Percentiles rank a stretch among this genome's conserved stretches.
Evolutionary conservation across 2,329 filamentous ascomycete species (phyloP).

Genomic region (Penicillium sp.): DNA sequence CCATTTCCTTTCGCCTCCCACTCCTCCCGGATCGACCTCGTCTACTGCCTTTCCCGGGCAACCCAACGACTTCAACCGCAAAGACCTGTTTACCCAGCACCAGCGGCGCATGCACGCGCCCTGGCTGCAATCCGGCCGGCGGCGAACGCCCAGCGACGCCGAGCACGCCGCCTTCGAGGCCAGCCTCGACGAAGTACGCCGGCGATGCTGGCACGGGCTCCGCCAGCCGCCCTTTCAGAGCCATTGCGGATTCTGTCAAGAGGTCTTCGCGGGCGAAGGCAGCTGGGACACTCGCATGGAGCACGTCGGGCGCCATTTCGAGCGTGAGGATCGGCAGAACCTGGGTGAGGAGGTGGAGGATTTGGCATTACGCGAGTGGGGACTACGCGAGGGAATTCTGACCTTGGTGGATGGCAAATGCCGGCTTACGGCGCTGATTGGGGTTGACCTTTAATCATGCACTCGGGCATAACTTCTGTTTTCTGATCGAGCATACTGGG

Average conservation of each 20-base stretch:
- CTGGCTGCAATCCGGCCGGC: constrained; percentile 50
- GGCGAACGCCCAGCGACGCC: constrained; percentile 22
- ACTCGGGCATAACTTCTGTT: not conserved
- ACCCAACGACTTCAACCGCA: constrained; percentile 77
- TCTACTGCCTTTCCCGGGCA: constrained; percentile 32
- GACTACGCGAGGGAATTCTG: constrained; percentile 36
- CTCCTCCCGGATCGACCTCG: constrained; percentile 6
- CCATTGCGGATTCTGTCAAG: constrained; percentile 59
- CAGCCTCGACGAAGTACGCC: constrained; percentile 56
- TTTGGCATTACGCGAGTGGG: constrained; percentile 42
- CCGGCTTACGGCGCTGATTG: constrained; percentile 20
- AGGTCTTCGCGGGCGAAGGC: constrained; percentile 58
- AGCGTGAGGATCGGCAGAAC: constrained; percentile 50
- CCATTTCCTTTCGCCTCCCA: constrained; percentile 15
- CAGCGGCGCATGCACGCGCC: constrained; percentile 78
- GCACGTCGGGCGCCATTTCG: constrained; percentile 78
- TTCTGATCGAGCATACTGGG: not conserved
- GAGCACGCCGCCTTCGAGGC: constrained; percentile 48
- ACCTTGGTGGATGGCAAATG: constrained; percentile 18
- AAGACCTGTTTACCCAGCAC: constrained; percentile 88
- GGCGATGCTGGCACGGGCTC: constrained; percentile 58
- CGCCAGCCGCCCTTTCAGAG: constrained; percentile 62
- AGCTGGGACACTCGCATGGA: constrained; percentile 85
- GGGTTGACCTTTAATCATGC: constrained; percentile 3
- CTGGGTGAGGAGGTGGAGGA: constrained; percentile 37